Evolutionary conservation across 768 basidiomycete species (phyloP).

Genomic region (Pleurotus giganteus): DNA sequence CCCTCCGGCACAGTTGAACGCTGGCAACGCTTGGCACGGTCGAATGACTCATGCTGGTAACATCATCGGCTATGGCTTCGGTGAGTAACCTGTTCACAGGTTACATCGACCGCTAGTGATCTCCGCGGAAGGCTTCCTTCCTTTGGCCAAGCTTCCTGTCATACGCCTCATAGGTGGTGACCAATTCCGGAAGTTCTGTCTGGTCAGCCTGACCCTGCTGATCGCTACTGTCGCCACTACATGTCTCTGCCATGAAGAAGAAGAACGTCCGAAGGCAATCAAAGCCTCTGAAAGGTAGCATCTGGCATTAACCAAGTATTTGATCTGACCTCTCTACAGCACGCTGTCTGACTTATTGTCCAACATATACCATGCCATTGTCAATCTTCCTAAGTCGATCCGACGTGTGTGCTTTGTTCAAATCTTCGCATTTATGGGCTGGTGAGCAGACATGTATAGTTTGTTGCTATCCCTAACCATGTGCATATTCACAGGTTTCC

Average conservation of each 20-base stretch:
- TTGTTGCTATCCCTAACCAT: slow-evolving; percentile 6
- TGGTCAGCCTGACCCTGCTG: slow-evolving; percentile 79
- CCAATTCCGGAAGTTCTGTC: slow-evolving; percentile 96
- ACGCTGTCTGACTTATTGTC: slow-evolving; percentile 69
- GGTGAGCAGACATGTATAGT: slow-evolving; percentile 43
- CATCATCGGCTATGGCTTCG: slow-evolving; percentile 91
- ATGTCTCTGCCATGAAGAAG: slow-evolving; percentile 81
- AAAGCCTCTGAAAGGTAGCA: slow-evolving; percentile 39
- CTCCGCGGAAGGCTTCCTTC: slow-evolving; percentile 66
- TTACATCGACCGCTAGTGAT: slow-evolving; percentile 12
- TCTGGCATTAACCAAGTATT: slow-evolving; percentile 1
- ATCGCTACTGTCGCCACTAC: slow-evolving; percentile 84
- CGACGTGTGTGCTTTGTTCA: slow-evolving; percentile 91
- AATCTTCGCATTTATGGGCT: slow-evolving; percentile 95
- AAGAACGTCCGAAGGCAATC: slow-evolving; percentile 50
- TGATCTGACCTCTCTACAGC: slow-evolving; percentile 31
- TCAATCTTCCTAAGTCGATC: slow-evolving; percentile 79
- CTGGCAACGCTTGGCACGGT: slow-evolving; percentile 98
- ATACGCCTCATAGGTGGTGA: slow-evolving; percentile 81
- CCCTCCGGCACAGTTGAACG: slow-evolving; percentile 84
- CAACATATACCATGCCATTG: slow-evolving; percentile 73
- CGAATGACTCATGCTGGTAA: slow-evolving; percentile 97
- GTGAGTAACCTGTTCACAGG: slow-evolving; percentile 36
- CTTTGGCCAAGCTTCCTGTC: slow-evolving; percentile 77
- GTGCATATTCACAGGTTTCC: slow-evolving; percentile 65